A percentile compares a stretch with the other conserved stretches of the same genome.
These are phyloP conservation scores for Carex scoparia DNA, from an alignment of 176 grass and related monocot genomes.

Conservation along the genomic window DNA sequence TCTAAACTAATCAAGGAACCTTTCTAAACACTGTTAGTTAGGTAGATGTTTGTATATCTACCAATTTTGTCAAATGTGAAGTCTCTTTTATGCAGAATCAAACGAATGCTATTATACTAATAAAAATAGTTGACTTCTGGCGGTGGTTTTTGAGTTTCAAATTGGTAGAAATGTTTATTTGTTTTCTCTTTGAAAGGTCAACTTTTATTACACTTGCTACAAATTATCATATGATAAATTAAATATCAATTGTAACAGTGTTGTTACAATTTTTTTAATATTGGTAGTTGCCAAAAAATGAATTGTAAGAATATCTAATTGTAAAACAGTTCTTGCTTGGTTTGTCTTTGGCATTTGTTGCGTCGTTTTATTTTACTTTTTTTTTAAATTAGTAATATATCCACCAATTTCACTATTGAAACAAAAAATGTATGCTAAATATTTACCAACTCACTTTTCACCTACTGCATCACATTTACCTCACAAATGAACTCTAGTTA, in stretches of 20 bases:
- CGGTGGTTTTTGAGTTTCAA: not conserved
- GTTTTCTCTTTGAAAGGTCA: not conserved
- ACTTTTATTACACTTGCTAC: not conserved
- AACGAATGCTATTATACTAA: not conserved
- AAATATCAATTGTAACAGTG: not conserved
- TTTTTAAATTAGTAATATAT: too few species aligned
- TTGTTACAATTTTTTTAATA: not conserved
- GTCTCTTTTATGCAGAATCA: not conserved
- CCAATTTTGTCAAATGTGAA: conserved; percentile 6
- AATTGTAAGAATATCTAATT: too few species aligned
- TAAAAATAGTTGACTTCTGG: not conserved
- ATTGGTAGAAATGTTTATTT: not conserved
- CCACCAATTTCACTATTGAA: too few species aligned
- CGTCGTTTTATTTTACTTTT: too few species aligned
- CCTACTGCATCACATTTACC: too few species aligned
- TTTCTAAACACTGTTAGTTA: not conserved
- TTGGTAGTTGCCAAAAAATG: too few species aligned
- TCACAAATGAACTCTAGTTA: too few species aligned
- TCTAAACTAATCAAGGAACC: not conserved
- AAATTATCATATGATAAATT: not conserved
- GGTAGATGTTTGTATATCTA: not conserved
- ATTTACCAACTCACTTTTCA: too few species aligned
- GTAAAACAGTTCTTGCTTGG: too few species aligned
- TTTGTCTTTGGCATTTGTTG: too few species aligned
- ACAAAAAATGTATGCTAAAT: too few species aligned